Percentiles rank a stretch among this genome's conserved stretches.
Evolutionary conservation across 345 rosid species (phyloP).

Genomic region (Salix caprea): DNA sequence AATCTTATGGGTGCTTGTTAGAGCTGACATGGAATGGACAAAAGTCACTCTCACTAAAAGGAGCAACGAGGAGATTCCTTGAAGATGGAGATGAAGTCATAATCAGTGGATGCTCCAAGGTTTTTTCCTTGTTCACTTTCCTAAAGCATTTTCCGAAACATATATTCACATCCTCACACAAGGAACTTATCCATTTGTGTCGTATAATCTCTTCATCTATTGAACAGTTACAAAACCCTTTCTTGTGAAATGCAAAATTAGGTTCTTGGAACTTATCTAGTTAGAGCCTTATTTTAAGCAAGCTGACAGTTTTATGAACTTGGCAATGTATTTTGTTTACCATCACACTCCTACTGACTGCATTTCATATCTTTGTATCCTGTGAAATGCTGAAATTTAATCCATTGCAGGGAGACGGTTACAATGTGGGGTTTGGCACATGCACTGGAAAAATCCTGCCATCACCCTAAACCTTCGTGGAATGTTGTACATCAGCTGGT

Average conservation of each 20-base stretch:
- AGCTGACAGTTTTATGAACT: not conserved
- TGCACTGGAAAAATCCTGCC: slow-evolving; percentile 82
- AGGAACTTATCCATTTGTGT: not conserved
- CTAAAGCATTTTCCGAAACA: not conserved
- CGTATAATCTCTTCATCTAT: not conserved
- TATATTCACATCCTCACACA: not conserved
- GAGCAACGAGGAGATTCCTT: slow-evolving; percentile 60
- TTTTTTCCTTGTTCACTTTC: slow-evolving; percentile 8
- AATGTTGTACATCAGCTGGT: not conserved
- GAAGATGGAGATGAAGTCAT: slow-evolving; percentile 96
- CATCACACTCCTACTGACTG: not conserved
- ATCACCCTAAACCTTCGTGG: not conserved
- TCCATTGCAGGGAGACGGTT: slow-evolving; percentile 76
- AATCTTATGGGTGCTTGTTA: slow-evolving; percentile 81
- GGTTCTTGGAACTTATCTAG: no score
- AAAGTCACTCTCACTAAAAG: slow-evolving; percentile 60
- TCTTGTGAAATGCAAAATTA: no score
- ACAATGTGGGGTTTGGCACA: slow-evolving; percentile 81
- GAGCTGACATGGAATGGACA: slow-evolving; percentile 96
- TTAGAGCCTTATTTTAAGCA: no score
- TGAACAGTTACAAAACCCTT: no score
- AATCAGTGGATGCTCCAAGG: slow-evolving; percentile 77
- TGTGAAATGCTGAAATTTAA: not conserved
- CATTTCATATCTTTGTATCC: not conserved
- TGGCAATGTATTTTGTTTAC: not conserved